Evolutionary conservation across 2,329 filamentous ascomycete genomes (phyloP).

Genomic region (Venturia oleaginea): DNA sequence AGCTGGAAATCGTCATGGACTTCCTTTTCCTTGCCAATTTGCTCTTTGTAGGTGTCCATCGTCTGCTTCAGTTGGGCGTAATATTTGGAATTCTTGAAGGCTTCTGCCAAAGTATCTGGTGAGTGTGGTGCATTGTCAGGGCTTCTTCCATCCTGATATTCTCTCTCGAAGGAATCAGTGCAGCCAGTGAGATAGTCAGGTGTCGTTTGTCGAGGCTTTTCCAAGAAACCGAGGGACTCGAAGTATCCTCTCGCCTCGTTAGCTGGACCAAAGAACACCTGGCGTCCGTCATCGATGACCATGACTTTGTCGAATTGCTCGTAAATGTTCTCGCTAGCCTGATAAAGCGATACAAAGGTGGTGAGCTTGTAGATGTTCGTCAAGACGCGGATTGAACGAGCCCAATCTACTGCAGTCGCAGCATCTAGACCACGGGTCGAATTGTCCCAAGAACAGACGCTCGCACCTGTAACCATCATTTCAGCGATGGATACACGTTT

Average conservation of each 20-base stretch:
- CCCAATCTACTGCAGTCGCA: constrained; percentile 41
- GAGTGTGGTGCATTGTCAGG: constrained; percentile 58
- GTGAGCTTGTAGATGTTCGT: constrained; percentile 77
- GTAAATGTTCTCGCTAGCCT: constrained; percentile 77
- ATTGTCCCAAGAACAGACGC: constrained; percentile 56
- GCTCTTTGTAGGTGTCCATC: constrained; percentile 59
- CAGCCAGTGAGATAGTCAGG: constrained; percentile 76
- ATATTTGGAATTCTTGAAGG: constrained; percentile 58
- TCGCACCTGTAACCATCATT: constrained; percentile 66
- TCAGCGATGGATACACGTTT: constrained; percentile 78
- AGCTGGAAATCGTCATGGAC: constrained; percentile 66
- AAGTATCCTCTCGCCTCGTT: constrained; percentile 64
- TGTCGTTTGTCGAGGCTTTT: constrained; percentile 68
- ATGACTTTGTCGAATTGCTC: constrained; percentile 73
- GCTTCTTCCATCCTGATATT: constrained; percentile 60
- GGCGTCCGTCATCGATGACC: constrained; percentile 65
- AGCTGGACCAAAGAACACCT: constrained; percentile 67
- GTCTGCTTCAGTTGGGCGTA: constrained; percentile 51
- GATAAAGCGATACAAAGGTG: constrained; percentile 79
- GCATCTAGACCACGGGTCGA: constrained; percentile 40
- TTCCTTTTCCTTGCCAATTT: constrained; percentile 54
- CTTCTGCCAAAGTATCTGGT: constrained; percentile 56
- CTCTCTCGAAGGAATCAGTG: constrained; percentile 75
- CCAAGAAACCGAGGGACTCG: constrained; percentile 64
- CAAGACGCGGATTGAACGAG: constrained; percentile 44